Percentiles rank a stretch among this genome's conserved stretches.
Conservation (phyloP, 306 rosid genomes). For the Trifolium fragiferum region DNA sequence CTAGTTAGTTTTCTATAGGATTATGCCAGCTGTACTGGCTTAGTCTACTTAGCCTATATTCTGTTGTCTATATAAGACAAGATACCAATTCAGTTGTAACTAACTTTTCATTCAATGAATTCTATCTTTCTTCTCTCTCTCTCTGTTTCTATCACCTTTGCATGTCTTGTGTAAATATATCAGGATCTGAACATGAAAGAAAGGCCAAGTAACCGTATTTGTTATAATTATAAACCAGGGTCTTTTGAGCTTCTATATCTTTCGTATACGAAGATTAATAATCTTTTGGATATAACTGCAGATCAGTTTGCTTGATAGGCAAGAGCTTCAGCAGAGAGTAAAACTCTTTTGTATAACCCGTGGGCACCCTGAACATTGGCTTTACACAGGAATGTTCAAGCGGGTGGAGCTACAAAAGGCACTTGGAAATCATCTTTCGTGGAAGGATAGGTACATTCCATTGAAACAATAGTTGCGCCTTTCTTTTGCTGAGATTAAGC, state of each 20-base stretch:
- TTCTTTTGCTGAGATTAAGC: slow-evolving; percentile 24
- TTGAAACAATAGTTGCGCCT: slow-evolving; percentile 21
- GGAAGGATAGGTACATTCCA: slow-evolving; percentile 85
- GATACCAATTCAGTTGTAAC: too few species aligned
- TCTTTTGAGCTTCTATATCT: background rate
- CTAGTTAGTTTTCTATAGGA: too few species aligned
- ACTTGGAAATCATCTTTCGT: slow-evolving; percentile 93
- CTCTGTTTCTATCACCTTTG: too few species aligned
- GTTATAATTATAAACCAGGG: slow-evolving; percentile 6
- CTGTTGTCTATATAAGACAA: too few species aligned
- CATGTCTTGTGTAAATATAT: slow-evolving; percentile 17
- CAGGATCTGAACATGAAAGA: background rate
- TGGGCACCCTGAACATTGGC: slow-evolving; percentile 90
- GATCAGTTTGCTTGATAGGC: slow-evolving; percentile 93
- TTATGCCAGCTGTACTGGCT: too few species aligned
- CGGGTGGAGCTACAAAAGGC: slow-evolving; percentile 87
- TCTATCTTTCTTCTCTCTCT: too few species aligned
- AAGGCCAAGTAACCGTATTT: slow-evolving; percentile 24
- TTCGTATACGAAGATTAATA: slow-evolving; percentile 34
- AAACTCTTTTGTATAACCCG: slow-evolving; percentile 63
- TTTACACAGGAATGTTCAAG: slow-evolving; percentile 63
- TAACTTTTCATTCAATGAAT: too few species aligned
- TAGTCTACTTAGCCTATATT: too few species aligned
- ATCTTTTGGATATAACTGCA: slow-evolving; percentile 47
- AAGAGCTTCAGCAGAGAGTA: slow-evolving; percentile 90